Conservation (phyloP, 2,329 filamentous ascomycete genomes). For the Aspergillus bombycis region DNA sequence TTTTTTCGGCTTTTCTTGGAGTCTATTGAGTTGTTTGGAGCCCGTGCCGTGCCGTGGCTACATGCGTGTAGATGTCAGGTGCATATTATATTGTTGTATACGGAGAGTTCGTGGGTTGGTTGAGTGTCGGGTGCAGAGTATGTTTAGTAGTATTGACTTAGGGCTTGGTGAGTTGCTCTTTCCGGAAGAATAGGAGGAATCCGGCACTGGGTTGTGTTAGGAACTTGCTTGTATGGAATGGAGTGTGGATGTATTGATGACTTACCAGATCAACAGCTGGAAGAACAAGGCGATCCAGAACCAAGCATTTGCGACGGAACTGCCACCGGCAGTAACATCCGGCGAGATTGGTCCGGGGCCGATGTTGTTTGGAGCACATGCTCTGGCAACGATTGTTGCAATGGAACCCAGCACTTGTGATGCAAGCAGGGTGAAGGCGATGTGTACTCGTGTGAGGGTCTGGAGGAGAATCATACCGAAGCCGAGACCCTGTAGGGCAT, state of each 20-base stretch:
- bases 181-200: conserved; percentile 49
- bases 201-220: conserved; percentile 34
- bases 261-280: conserved; percentile 62
- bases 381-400: conserved; percentile 64
- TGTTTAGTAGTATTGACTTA: conserved; percentile 19
- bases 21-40: neutral
- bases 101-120: neutral
- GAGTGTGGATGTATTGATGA: conserved; percentile 20
- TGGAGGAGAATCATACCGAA: conserved; percentile 70
- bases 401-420: conserved; percentile 66
- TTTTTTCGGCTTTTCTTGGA: neutral
- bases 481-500: conserved; percentile 67
- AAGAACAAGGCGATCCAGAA: conserved; percentile 65
- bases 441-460: conserved; percentile 67
- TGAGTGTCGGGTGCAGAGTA: neutral
- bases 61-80: neutral
- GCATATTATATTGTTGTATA: neutral
- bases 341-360: conserved; percentile 67
- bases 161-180: conserved; percentile 50
- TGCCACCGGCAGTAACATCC: conserved; percentile 57
- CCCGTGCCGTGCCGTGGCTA: neutral
- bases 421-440: conserved; percentile 61
- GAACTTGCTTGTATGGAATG: neutral
- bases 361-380: conserved; percentile 62
- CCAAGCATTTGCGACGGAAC: conserved; percentile 53